A percentile compares a stretch with the other conserved stretches of the same genome.
These are phyloP conservation scores for Pythium vanterpoolii DNA, from an alignment of 352 stramenopile species.

Conservation along the genomic window DNA sequence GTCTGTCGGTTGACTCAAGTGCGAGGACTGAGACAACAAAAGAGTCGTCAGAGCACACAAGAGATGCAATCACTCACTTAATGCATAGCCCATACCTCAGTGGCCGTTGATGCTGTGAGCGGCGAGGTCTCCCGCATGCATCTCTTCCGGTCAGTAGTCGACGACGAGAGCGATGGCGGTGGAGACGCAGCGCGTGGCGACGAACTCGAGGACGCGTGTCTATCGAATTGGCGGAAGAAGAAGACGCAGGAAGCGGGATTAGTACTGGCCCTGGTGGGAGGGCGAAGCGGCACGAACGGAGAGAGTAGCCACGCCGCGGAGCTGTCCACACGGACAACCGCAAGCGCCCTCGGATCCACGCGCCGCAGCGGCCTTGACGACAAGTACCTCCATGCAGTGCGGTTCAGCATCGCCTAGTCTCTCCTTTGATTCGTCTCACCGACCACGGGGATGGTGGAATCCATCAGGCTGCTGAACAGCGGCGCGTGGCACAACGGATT, in stretches of 20 bases:
- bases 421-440: neutral
- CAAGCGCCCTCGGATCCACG: neutral
- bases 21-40: conserved; percentile 7
- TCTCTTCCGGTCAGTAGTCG: conserved; percentile 20
- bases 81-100: conserved; percentile 19
- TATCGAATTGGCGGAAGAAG: conserved; percentile 28
- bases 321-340: neutral
- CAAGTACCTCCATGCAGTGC: conserved; percentile 57
- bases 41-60: neutral
- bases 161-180: neutral
- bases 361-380: conserved; percentile 6
- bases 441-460: too few species aligned
- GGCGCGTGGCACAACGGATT: too few species aligned
- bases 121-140: conserved; percentile 25
- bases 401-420: conserved; percentile 55
- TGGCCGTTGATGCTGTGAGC: conserved; percentile 10
- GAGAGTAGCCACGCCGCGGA: neutral
- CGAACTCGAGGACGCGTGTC: conserved; percentile 31
- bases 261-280: conserved; percentile 12
- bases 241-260: conserved; percentile 24
- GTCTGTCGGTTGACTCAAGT: neutral
- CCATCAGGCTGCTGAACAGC: too few species aligned
- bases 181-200: neutral
- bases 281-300: neutral
- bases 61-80: too few species aligned